Conservation (phyloP, 352 stramenopile species). For the Phytopythium mirpurense region DNA sequence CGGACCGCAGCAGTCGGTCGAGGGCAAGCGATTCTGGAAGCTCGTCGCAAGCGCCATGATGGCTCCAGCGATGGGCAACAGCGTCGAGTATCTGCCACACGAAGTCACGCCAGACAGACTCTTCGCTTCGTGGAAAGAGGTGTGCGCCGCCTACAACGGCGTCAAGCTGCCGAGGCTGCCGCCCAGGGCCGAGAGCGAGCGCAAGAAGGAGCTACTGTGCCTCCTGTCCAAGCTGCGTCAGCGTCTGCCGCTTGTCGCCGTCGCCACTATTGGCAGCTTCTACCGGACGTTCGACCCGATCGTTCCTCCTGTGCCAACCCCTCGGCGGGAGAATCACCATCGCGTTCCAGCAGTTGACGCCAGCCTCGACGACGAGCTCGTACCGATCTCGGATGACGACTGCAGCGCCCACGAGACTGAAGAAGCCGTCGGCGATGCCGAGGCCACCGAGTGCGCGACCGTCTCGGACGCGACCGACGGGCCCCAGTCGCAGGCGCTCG, state of each 20-base stretch:
- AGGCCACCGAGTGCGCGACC: constrained; percentile 1
- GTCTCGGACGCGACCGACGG: constrained; percentile 1
- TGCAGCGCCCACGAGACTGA: neutral
- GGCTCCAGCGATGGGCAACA: neutral
- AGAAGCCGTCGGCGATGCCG: neutral
- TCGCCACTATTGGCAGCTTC: constrained; percentile 5
- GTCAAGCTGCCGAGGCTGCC: neutral
- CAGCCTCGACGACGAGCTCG: neutral
- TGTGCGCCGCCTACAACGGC: constrained; percentile 8
- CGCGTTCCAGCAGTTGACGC: neutral
- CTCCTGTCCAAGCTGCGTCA: constrained; percentile 3
- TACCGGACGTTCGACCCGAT: constrained; percentile 11
- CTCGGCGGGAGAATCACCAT: neutral
- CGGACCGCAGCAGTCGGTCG: constrained; percentile 10
- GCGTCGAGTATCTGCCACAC: neutral
- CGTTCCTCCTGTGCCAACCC: neutral
- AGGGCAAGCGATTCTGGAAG: constrained; percentile 13
- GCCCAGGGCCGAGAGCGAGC: neutral
- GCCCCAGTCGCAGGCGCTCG: neutral
- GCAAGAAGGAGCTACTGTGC: constrained; percentile 1
- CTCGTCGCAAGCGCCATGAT: constrained; percentile 2
- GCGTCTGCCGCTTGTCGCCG: neutral
- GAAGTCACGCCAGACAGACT: constrained; percentile 2
- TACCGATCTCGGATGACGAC: constrained; percentile 9
- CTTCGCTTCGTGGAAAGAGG: constrained; percentile 7